Conservation (phyloP, 2,329 filamentous ascomycete genomes). For the Calonectria multiphialidica region DNA sequence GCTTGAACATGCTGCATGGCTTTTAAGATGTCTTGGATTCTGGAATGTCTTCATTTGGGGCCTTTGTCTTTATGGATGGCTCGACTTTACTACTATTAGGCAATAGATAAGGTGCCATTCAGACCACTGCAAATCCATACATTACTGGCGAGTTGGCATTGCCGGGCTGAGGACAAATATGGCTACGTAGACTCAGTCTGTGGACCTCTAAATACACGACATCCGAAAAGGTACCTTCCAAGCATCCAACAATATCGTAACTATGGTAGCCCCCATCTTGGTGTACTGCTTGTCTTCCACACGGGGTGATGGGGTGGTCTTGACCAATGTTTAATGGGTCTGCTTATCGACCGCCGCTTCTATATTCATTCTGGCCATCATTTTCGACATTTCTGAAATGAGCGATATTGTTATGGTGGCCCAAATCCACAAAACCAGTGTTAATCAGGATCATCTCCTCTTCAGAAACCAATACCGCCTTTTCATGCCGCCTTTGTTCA, state of each 20-base stretch:
- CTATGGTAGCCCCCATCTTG: conserved; percentile 78
- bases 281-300: conserved; percentile 82
- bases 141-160: conserved; percentile 60
- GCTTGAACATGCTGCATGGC: conserved; percentile 72
- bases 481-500: conserved; percentile 81
- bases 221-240: conserved; percentile 82
- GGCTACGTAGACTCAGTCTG: conserved; percentile 47
- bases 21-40: conserved; percentile 76
- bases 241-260: conserved; percentile 81
- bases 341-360: conserved; percentile 80
- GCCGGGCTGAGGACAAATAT: not conserved
- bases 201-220: conserved; percentile 75
- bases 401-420: conserved; percentile 73
- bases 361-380: conserved; percentile 72
- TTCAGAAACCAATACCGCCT: conserved; percentile 79
- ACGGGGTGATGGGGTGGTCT: conserved; percentile 65
- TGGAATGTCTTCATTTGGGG: conserved; percentile 77
- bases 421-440: conserved; percentile 67
- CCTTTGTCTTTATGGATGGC: conserved; percentile 71
- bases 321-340: conserved; percentile 81
- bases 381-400: conserved; percentile 79
- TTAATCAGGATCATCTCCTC: conserved; percentile 69
- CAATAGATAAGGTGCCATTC: conserved; percentile 78
- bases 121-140: conserved; percentile 83
- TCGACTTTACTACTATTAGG: conserved; percentile 51